These are phyloP conservation scores for Talaromyces marneffei DNA, from an alignment of 2,329 filamentous ascomycete species.

Conservation along the genomic window DNA sequence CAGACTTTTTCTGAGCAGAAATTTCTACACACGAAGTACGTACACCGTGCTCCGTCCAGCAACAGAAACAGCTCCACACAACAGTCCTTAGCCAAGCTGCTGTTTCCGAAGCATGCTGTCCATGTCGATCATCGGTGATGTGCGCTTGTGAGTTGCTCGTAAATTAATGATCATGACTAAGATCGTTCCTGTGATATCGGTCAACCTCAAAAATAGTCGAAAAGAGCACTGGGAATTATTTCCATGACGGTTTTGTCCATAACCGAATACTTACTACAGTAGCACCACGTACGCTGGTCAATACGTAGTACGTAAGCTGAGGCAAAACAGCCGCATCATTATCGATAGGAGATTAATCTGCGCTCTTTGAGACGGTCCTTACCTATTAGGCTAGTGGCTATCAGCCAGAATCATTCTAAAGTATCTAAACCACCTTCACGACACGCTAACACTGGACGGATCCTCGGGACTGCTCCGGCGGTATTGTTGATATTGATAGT, in stretches of 20 bases:
- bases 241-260: not conserved
- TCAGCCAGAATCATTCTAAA: not conserved
- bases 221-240: not conserved
- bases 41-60: not conserved
- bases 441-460: constrained; percentile 3
- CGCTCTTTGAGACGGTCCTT: not conserved
- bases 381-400: not conserved
- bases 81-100: not conserved
- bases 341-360: not conserved
- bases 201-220: not conserved
- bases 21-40: not conserved
- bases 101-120: not conserved
- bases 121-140: constrained; percentile 5
- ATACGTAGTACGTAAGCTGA: not conserved
- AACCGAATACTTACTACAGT: too few relatives aligned
- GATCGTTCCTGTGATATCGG: not conserved
- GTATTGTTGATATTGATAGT: not conserved
- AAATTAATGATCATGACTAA: not conserved
- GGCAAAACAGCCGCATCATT: not conserved
- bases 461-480: not conserved
- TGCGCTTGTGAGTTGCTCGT: not conserved
- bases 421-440: not conserved
- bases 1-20: not conserved
- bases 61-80: not conserved
- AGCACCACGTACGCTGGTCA: too few relatives aligned